Conservation (phyloP, 768 basidiomycete genomes). For the Ephemerocybe angulata region DNA sequence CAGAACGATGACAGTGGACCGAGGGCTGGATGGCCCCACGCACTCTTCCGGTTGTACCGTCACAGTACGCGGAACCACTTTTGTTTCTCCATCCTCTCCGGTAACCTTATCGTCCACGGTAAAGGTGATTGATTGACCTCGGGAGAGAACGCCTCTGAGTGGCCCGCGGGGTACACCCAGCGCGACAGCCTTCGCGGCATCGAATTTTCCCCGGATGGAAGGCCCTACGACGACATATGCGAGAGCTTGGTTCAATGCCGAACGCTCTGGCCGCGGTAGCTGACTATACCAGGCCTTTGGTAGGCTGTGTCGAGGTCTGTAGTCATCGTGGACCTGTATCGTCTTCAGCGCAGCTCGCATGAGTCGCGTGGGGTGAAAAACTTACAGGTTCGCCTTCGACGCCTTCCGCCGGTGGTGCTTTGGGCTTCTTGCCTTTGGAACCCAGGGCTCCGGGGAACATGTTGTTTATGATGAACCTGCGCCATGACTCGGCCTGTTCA, state of each 20-base stretch:
- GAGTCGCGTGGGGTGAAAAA: conserved; percentile 13
- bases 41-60: conserved; percentile 60
- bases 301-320: conserved; percentile 22
- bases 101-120: conserved; percentile 30
- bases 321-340: too few species aligned
- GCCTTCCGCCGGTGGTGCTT: background rate
- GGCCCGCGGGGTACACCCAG: conserved; percentile 63
- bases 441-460: conserved; percentile 62
- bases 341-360: too few species aligned
- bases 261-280: conserved; percentile 32
- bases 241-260: conserved; percentile 25
- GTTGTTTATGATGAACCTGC: conserved; percentile 43
- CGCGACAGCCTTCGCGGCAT: conserved; percentile 56
- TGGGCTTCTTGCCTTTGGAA: conserved; percentile 11
- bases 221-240: conserved; percentile 54
- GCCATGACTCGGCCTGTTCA: conserved; percentile 52
- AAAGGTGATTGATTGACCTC: conserved; percentile 61
- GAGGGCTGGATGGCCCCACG: conserved; percentile 48
- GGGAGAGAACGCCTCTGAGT: conserved; percentile 55
- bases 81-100: conserved; percentile 24
- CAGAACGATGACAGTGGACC: conserved; percentile 57
- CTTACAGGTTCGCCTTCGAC: conserved; percentile 7
- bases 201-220: conserved; percentile 64
- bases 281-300: conserved; percentile 35
- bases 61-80: conserved; percentile 22